Base-by-base conservation (phyloP, 306 rosid species). In the Sicyos baderoa region DNA sequence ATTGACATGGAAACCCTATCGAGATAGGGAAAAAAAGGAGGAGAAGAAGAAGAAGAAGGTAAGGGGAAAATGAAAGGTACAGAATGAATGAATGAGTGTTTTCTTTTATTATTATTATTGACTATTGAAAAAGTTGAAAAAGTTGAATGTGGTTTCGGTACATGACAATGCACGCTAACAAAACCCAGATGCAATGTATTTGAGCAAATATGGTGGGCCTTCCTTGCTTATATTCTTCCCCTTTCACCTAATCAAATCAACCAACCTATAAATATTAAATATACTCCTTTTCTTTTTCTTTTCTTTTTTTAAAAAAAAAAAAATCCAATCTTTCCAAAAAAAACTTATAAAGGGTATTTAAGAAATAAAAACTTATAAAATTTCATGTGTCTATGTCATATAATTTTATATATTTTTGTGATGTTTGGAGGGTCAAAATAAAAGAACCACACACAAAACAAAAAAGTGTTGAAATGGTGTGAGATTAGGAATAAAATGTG, bases 121-220 rank as follows among this genome's bases (percentile, higher is more conserved):
- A 21, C 61, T 55, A 63, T 63, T 12, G 69, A 7, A 25, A 76
- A 25, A 76, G 79, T 14, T n/a, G n/a, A n/a, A n/a, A n/a, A n/a
- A n/a, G n/a, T n/a, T n/a, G n/a, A n/a, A n/a, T n/a, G n/a, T n/a
- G n/a, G 74, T 64, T 78, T 49, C 16, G 70, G 83, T 84, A 47
- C 52, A 17, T 57, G 59, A 66, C 40, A 12, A 70, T 79, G 78
- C 95, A 83, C 70, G 76, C 85, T 83, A 89, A 49, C 15, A 22
- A 4, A 67, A 48, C 83, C 74, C 83, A 79, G 74, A 74, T 90
- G 80, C 99, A 94, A 72, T 88, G 99, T 76, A 94, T 88, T 81
- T 86, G 78, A 45, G 58, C 86, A 6, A 0, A 52, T 19, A 75
- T 22, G 78, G 89, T 87, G 86, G 83, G 77, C 72, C 76, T 72